Base-by-base conservation (phyloP, 2,329 filamentous ascomycete species). In the Ceratocystis diversiconidia region DNA sequence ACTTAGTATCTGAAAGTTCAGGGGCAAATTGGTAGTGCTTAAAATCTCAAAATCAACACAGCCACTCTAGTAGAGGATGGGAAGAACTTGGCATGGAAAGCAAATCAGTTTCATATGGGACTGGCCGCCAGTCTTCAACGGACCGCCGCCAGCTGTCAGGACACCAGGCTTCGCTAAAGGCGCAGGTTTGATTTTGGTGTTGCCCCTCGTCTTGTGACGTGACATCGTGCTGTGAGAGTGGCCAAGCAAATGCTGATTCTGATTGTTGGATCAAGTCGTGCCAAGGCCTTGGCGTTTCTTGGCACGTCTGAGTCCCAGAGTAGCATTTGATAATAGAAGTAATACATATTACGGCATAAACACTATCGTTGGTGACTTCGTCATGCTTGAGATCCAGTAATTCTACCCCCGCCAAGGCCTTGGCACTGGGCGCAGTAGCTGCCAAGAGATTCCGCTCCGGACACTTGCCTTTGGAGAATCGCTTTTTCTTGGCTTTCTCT, bases 401-500 rank as follows among this genome's bases (percentile, higher is more conserved):
- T 61, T 52, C 64, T 65, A 52, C 50, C 63, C 60, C 63, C 59
- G 63, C 66, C 66, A 67, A 67, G 66, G 63, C 2, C 66, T 67
- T 67, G 66, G 66, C 66, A 41, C 66, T 63, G 63, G 66, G 66
- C 66, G 66, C 66, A 67, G 66, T 63, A 65, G 57, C 10, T 63
- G 66, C 66, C 66, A 67, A 67, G 66, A 62, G 46, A 65, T 67
- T 67, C 66, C 66, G 66, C 66, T 65, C 66, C 66, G 66, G 63
- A 36, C 63, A 61, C 57, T 55, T 61, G 36, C 63, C 43, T 64
- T 62, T 19, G 61, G 41, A 7, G 50, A 60, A 50, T 57, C 12
- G 28, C 19, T n/a, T 50, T 50, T 44, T 62, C 32, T 44, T 61
- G 28, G 30, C 32, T 52, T 50, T 61, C 28, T 43, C 63, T 55